These are phyloP conservation scores for Oxytropis ochrocephala DNA, from an alignment of 306 rosid species.

Conservation along the genomic window DNA sequence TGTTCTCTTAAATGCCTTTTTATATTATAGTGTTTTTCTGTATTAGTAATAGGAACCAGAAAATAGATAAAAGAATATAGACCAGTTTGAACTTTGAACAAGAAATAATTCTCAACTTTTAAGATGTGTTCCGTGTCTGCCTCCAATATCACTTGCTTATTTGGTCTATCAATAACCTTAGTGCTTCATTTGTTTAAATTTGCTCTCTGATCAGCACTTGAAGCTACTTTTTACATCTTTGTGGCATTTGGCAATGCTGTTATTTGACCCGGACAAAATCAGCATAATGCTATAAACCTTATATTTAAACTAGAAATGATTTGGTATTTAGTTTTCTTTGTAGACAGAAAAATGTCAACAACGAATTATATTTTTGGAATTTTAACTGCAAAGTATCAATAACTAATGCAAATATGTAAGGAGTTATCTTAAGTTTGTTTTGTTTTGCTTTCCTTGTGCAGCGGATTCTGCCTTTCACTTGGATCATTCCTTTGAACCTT, in stretches of 20 bases:
- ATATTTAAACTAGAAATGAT: not conserved
- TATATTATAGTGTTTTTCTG: not conserved
- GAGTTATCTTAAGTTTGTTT: constrained; percentile 19
- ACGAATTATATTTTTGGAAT: no score
- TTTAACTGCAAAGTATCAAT: not conserved
- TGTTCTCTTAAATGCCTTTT: not conserved
- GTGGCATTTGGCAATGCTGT: not conserved
- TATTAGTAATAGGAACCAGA: not conserved
- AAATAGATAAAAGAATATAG: no score
- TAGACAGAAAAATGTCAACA: not conserved
- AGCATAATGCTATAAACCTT: not conserved
- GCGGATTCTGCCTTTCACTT: constrained; percentile 47
- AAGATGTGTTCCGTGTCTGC: no score
- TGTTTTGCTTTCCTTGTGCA: constrained; percentile 36
- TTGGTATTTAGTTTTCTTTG: not conserved
- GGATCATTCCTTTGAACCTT: constrained; percentile 77
- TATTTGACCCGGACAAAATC: not conserved
- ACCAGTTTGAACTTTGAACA: no score
- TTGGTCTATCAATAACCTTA: not conserved
- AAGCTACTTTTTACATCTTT: not conserved
- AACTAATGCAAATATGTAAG: not conserved
- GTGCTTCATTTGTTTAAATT: not conserved
- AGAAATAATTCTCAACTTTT: no score
- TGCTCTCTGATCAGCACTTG: not conserved
- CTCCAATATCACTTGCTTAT: no score